Evolutionary conservation across 2,329 filamentous ascomycete genomes (phyloP), one percentile per base, ranked within the genome.

Genomic region (Penicillium janthinellum): DNA sequence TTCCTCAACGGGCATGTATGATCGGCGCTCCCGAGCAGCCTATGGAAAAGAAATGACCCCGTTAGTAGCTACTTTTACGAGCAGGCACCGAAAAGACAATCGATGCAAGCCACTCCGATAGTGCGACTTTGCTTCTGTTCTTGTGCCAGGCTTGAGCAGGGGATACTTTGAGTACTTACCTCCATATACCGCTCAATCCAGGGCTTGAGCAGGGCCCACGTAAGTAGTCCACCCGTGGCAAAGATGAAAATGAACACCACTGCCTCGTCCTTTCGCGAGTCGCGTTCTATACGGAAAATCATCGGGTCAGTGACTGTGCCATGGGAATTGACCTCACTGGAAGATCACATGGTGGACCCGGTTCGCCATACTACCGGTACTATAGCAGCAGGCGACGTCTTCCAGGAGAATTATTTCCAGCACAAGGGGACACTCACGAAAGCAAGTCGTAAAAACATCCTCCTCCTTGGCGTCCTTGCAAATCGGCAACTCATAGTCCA

Each of bases 161-260:
- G 3, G 2, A 22, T 44, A 5, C 6, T 31, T 28, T n/a, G 17
- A 14, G 14, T 17, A 25, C 78, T 64, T 76, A 83, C 82, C 74
- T 84, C 81, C 63, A 81, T 71, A 79, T 83, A 86, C 64, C 79
- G 81, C 65, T 83, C 79, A 31, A 86, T 78, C 80, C 82, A 88
- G 1, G 86, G 86, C 70, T 84, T 82, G 15, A 86, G 70, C 5
- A 80, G 79, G 2, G 87, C 87, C 81, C 86, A 89, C 1, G 78
- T 77, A 63, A 89, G 74, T 63, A 90, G 70, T 4, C 84, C 83
- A 8, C 83, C 80, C 2, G 87, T 89, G 34, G 85, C 84, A 60
- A 86, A 77, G 44, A 90, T 87, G 70, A 90, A 90, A 28, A 88
- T 82, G 60, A 86, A 84, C 1, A 90, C 87, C 2, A 90, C 84